Conservation (phyloP, 2,329 filamentous ascomycete genomes). For the Penicillium sclerotiorum region DNA sequence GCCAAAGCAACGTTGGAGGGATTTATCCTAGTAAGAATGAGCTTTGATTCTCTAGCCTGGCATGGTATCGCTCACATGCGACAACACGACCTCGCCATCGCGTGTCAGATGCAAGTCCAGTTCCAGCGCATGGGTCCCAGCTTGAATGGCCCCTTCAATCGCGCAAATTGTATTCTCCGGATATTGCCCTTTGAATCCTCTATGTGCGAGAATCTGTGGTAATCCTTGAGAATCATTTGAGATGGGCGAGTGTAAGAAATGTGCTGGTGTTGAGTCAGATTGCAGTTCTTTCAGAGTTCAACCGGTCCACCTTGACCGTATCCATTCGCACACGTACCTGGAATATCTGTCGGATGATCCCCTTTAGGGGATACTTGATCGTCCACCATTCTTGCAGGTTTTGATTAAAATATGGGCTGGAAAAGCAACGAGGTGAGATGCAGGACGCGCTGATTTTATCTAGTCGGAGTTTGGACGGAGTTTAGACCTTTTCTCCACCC, state of each 20-base stretch:
- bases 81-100: conserved; percentile 82
- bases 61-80: conserved; percentile 62
- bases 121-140: conserved; percentile 79
- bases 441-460: neutral
- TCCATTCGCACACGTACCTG: too few relatives aligned
- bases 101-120: conserved; percentile 82
- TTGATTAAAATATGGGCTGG: too few relatives aligned
- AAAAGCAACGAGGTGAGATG: too few relatives aligned
- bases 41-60: neutral
- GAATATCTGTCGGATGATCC: neutral
- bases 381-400: conserved; percentile 14
- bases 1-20: conserved; percentile 80
- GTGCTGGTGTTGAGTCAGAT: conserved; percentile 7
- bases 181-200: conserved; percentile 65
- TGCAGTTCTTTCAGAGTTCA: too few relatives aligned
- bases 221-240: conserved; percentile 5
- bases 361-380: neutral
- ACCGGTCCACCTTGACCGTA: too few relatives aligned
- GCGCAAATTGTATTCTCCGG: conserved; percentile 87
- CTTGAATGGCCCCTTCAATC: conserved; percentile 72
- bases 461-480: conserved; percentile 18
- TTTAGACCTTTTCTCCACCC: neutral
- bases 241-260: conserved; percentile 14
- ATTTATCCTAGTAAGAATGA: conserved; percentile 63
- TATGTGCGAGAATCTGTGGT: conserved; percentile 47